Evolutionary conservation across 176 grass and related monocot species (phyloP), one percentile per base, ranked within the genome.

Genomic region (Phragmites australis): DNA sequence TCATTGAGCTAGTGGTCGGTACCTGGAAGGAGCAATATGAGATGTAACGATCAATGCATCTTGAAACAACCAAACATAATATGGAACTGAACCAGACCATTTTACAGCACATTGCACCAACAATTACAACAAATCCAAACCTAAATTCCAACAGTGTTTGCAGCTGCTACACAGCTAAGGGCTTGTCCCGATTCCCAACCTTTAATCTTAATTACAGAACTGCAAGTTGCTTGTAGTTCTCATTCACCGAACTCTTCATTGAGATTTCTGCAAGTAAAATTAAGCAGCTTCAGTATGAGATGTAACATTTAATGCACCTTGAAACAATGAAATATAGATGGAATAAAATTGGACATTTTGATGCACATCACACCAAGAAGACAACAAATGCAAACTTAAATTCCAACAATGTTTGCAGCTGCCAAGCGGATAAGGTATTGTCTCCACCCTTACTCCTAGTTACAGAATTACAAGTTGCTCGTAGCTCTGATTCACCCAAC

Each of bases 41-140:
- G 3, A 15, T 58, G 12, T 59, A 60, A 58, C 21, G 26, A 39
- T 46, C 52, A n/a, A n/a, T 59, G 26, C 27, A 25, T 13, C 52
- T 70, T n/a, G 9, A 69, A 57, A 81, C 23, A 70, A 29, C 19
- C 26, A 81, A 58, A 46, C 13, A 81, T 11, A 48, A 70, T 25
- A 41, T n/a, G 31, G 9, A 37, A 19, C 8, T 34, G 11, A 63
- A n/a, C 22, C 34, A 22, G 2, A 14, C n/a, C 9, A 77, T 30
- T 31, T 62, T 67, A 31, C 40, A 27, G 19, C n/a, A 40, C 19
- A 26, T 21, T 2, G 34, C 16, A 7, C 2, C n/a, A 49, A 56
- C 37, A 57, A 31, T n/a, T 23, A 45, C 1, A 80, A 81, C 25
- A 68, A 65, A 57, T 30, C 7, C 1, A 40, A 56, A n/a, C 30